Percentiles rank a stretch among this genome's conserved stretches.
phyloP scores from a whole-genome alignment of 2,329 filamentous ascomycete species.

The Podosphaera xanthii region DNA sequence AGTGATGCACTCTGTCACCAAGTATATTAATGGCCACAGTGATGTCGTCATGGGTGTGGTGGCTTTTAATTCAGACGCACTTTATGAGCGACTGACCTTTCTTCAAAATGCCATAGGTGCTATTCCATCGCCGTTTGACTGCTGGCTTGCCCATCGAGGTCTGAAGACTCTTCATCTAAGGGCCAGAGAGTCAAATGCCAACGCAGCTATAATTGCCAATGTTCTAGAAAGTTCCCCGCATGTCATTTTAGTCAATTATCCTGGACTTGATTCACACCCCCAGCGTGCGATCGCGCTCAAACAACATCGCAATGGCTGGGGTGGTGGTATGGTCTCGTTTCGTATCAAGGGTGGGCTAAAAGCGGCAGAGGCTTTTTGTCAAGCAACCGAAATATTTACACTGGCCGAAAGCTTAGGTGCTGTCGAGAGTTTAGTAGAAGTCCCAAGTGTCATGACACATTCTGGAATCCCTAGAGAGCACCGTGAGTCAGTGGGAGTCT shows the following conservation, averaged over 20 bases:
- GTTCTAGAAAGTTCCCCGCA: slow-evolving; percentile 60
- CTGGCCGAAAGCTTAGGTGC: slow-evolving; percentile 82
- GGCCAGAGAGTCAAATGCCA: slow-evolving; percentile 60
- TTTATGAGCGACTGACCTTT: slow-evolving; percentile 62
- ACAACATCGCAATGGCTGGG: slow-evolving; percentile 86
- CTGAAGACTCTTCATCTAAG: slow-evolving; percentile 92
- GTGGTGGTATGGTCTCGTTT: slow-evolving; percentile 95
- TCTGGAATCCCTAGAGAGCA: slow-evolving; percentile 79
- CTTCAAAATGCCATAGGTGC: slow-evolving; percentile 95
- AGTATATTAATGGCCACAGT: slow-evolving; percentile 95
- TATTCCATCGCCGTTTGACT: slow-evolving; percentile 85
- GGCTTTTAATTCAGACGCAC: slow-evolving; percentile 70
- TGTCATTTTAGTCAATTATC: slow-evolving; percentile 86
- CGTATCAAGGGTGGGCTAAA: slow-evolving; percentile 67
- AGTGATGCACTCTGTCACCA: slow-evolving; percentile 86
- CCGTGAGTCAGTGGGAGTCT: slow-evolving; percentile 81
- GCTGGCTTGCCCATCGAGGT: slow-evolving; percentile 91
- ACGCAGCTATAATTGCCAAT: slow-evolving; percentile 55
- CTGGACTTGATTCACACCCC: slow-evolving; percentile 68
- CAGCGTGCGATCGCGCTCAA: slow-evolving; percentile 66
- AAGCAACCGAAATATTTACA: slow-evolving; percentile 71
- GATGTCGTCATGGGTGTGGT: slow-evolving; percentile 97
- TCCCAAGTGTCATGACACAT: slow-evolving; percentile 92
- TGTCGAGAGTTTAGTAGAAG: slow-evolving; percentile 76
- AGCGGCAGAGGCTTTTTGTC: slow-evolving; percentile 82